These are phyloP conservation scores for Pyricularia grisea DNA, from an alignment of 2,329 filamentous ascomycete species.

Conservation along the genomic window DNA sequence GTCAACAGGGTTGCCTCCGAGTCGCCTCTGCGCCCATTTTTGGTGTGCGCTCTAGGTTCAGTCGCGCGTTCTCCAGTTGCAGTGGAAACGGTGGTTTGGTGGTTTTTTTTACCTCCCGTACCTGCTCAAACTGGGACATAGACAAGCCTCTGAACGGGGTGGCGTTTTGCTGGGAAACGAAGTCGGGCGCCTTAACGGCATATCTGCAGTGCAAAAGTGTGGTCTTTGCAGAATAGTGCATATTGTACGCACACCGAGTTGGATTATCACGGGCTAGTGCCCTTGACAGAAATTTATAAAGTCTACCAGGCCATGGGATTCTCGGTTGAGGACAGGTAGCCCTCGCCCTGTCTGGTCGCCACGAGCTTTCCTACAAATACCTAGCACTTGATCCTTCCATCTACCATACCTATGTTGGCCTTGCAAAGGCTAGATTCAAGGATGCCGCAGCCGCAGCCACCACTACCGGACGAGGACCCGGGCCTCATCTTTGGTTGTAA, in stretches of 20 bases:
- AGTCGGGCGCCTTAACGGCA: neutral
- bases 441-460: slow-evolving; percentile 50
- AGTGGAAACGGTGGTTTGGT: neutral
- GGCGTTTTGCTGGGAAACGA: neutral
- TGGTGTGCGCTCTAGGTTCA: neutral
- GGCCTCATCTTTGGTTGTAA: slow-evolving; percentile 59
- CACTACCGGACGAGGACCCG: slow-evolving; percentile 25
- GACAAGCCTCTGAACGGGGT: neutral
- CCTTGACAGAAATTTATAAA: neutral
- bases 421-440: slow-evolving; percentile 37
- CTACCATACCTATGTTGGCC: slow-evolving; percentile 44
- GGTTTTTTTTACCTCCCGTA: neutral
- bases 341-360: neutral
- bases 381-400: neutral
- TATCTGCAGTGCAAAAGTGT: neutral
- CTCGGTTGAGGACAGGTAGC: slow-evolving; percentile 2
- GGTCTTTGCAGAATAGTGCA: neutral
- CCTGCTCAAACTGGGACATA: neutral
- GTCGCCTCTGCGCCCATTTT: neutral
- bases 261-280: neutral
- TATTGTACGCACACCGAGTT: neutral
- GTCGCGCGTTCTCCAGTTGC: neutral
- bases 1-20: neutral
- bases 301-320: neutral
- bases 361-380: neutral